A percentile compares a stretch with the other conserved stretches of the same genome.
Evolutionary conservation across 345 rosid species (phyloP).

Genomic region (Eucalyptus sp.): DNA sequence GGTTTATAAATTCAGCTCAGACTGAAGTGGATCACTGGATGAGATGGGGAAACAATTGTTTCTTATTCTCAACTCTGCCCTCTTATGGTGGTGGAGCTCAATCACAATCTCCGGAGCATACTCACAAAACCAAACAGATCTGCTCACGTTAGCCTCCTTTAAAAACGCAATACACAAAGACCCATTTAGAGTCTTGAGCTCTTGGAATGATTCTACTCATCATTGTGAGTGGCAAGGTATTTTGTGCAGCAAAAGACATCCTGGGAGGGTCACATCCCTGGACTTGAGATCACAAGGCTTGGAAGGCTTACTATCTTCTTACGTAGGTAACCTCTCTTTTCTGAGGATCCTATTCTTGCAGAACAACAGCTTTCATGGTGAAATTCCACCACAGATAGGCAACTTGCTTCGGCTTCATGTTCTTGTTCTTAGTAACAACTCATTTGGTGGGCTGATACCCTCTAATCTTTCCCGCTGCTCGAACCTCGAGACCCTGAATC

Average conservation of each 20-base stretch:
- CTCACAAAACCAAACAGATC: background rate
- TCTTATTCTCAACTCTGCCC: background rate
- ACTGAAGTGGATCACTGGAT: background rate
- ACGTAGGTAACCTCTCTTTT: background rate
- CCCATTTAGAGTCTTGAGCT: background rate
- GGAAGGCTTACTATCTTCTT: background rate
- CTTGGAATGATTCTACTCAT: background rate
- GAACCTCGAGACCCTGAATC: background rate
- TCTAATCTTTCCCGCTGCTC: background rate
- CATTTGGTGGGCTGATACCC: background rate
- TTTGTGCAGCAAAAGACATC: background rate
- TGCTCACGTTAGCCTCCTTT: rapidly evolving
- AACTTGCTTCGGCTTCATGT: background rate
- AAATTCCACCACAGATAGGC: background rate
- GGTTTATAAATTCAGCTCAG: too few species aligned
- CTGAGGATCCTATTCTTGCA: rapidly evolving
- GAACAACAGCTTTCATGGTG: rapidly evolving
- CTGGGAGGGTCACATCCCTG: background rate
- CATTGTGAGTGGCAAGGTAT: background rate
- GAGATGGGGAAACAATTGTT: rapidly evolving
- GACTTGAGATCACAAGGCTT: background rate
- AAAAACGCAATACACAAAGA: background rate
- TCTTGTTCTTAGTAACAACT: background rate
- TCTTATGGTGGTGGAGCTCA: background rate
- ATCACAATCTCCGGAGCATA: rapidly evolving